Base-by-base conservation (phyloP, 2,329 filamentous ascomycete genomes). In the Paraconiothyrium sp. region DNA sequence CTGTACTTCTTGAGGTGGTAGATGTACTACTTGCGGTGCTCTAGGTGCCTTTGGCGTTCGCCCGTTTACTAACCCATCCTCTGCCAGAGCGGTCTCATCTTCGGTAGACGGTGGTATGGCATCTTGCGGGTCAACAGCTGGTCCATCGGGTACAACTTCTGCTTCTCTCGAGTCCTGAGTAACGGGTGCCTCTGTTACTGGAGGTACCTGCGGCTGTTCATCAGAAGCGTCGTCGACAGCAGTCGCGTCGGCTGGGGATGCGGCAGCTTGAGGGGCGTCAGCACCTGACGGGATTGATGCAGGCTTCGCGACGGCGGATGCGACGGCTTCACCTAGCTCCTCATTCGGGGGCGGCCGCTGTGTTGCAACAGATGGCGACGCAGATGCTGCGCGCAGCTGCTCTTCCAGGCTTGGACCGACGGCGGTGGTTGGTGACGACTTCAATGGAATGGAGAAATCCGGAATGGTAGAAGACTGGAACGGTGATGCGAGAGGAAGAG, bases 1-100 rank as follows among this genome's bases (percentile, higher is more conserved):
- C 67, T 85, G 84, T 4, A 80, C 78, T 63, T 85, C 82, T 66
- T 83, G 77, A 4, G 84, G 76, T 16, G 84, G 84, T 41, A 85
- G 70, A 68, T 85, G 84, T 32, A 83, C 61, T 67, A 79, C 74
- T 69, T 81, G 63, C 63, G 79, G 68, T 35, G 66, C 56, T 58
- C 65, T 73, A 11, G 63, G 60, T 37, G 67, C 64, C 43, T 59
- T 59, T n/a, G 67, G 64, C 2, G 54, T 51, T 16, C 46, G 54
- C 11, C 58, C 52, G 16, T 54, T 32, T 8, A 54, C 49, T 7
- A 72, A 43, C 1, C 70, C 60, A 47, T 70, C 69, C 49, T 72
- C 73, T 10, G 67, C 67, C 41, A 77, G 61, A 34, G 71, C 64
- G 30, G 70, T 70, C 59, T 68, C 67, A 58, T 81, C 75, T 35